Conservation (phyloP, 2,329 filamentous ascomycete species). For the Fusarium temperatum region DNA sequence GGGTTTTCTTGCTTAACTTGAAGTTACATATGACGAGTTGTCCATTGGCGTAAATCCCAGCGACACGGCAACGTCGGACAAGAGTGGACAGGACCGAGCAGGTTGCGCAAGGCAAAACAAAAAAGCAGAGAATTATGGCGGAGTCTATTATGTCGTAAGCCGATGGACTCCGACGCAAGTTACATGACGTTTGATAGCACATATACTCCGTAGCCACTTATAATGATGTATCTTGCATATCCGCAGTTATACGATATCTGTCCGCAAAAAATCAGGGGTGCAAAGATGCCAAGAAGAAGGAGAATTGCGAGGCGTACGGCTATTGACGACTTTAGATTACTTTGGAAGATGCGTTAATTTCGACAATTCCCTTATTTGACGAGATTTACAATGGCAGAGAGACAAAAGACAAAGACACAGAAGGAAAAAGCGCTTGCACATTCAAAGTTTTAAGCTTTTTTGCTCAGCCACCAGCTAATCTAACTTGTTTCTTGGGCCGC, state of each 20-base stretch:
- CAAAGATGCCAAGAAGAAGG: background rate
- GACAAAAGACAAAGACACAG: background rate
- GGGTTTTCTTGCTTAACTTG: background rate
- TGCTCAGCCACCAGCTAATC: conserved; percentile 15
- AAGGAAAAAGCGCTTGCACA: background rate
- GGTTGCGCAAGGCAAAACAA: background rate
- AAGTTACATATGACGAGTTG: background rate
- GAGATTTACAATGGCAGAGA: background rate
- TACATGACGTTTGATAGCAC: background rate
- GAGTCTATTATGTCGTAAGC: conserved; percentile 10
- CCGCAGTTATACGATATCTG: background rate
- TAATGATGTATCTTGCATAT: background rate
- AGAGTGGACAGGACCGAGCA: background rate
- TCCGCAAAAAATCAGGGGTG: background rate
- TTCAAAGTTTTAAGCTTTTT: conserved; percentile 32
- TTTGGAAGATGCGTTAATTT: background rate
- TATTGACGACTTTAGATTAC: background rate
- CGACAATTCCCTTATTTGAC: background rate
- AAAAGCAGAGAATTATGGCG: background rate
- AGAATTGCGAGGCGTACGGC: background rate
- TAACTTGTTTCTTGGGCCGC: conserved; percentile 1
- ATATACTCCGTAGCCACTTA: background rate
- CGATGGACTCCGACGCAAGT: background rate
- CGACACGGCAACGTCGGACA: conserved; percentile 19
- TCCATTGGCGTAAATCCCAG: background rate